phyloP scores from a whole-genome alignment of 306 rosid species.

The Acacia acuminata region DNA sequence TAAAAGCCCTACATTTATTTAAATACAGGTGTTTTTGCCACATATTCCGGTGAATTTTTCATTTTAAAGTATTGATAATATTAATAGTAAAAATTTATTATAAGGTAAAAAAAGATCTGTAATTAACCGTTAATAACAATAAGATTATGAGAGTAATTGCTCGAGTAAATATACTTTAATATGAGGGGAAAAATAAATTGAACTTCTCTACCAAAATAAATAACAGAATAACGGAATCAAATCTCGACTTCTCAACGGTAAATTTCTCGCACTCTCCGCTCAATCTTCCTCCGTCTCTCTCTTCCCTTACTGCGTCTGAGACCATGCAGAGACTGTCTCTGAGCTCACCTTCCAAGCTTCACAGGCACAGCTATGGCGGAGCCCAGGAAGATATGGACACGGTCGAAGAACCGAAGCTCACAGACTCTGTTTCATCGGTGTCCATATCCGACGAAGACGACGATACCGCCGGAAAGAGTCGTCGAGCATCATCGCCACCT shows the following conservation, averaged over 20 bases:
- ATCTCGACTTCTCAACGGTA: background rate
- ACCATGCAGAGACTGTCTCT: slow-evolving; percentile 95
- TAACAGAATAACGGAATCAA: background rate
- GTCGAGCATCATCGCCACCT: slow-evolving; percentile 63
- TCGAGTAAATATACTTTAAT: background rate
- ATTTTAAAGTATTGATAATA: no score
- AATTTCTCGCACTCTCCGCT: slow-evolving; percentile 2
- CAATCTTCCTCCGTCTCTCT: slow-evolving; percentile 19
- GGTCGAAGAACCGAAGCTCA: slow-evolving; percentile 39
- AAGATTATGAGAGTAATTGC: slow-evolving; percentile 16
- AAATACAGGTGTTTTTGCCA: no score
- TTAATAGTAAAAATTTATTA: no score
- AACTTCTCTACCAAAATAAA: background rate
- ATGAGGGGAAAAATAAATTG: background rate
- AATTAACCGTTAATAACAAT: slow-evolving; percentile 1
- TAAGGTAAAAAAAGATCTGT: no score
- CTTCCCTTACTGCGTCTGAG: slow-evolving; percentile 9
- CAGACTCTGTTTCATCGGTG: slow-evolving; percentile 28
- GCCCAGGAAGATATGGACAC: slow-evolving; percentile 37
- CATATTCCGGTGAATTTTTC: no score
- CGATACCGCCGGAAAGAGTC: slow-evolving; percentile 47
- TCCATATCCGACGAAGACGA: slow-evolving; percentile 27
- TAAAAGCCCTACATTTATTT: no score
- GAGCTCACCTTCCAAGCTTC: slow-evolving; percentile 82
- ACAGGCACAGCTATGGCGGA: slow-evolving; percentile 59